Percentiles rank a stretch among this genome's conserved stretches.
These are phyloP conservation scores for Chlorella variabilis DNA, from an alignment of 163 green algal species.

Conservation along the genomic window DNA sequence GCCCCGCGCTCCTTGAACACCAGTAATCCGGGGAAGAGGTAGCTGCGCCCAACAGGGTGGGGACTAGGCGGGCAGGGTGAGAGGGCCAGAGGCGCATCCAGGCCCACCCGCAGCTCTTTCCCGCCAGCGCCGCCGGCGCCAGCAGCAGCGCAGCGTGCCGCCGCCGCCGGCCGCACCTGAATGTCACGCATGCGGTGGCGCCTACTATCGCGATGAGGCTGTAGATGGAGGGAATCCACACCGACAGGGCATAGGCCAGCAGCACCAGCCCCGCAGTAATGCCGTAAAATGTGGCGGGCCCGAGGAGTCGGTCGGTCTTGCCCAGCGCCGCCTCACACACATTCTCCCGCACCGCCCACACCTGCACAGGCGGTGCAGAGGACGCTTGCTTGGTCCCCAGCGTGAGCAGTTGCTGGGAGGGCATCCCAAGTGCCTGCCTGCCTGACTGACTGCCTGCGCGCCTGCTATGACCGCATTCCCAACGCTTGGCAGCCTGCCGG, in stretches of 20 bases:
- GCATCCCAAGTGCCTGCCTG: too few relatives aligned
- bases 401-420: too few relatives aligned
- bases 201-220: conserved; percentile 26
- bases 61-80: too few relatives aligned
- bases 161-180: too few relatives aligned
- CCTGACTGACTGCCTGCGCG: not conserved
- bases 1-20: too few relatives aligned
- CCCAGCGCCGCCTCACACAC: conserved; percentile 36
- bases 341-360: conserved; percentile 53
- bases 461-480: not conserved
- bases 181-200: conserved; percentile 53
- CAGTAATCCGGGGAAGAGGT: conserved; percentile 49
- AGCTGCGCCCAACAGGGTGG: too few relatives aligned
- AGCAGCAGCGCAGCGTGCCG: too few relatives aligned
- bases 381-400: too few relatives aligned
- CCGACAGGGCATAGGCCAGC: conserved; percentile 21
- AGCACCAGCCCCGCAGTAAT: conserved; percentile 37
- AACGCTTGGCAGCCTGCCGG: too few relatives aligned
- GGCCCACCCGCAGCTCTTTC: too few relatives aligned
- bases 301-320: not conserved
- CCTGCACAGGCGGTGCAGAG: not conserved
- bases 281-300: conserved; percentile 5
- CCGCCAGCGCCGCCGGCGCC: too few relatives aligned
- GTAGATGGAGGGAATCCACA: conserved; percentile 43
- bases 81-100: too few relatives aligned